Evolutionary conservation across 768 basidiomycete species (phyloP), one percentile per base, ranked within the genome.

Genomic region (Hygrophoropsis aurantiaca): DNA sequence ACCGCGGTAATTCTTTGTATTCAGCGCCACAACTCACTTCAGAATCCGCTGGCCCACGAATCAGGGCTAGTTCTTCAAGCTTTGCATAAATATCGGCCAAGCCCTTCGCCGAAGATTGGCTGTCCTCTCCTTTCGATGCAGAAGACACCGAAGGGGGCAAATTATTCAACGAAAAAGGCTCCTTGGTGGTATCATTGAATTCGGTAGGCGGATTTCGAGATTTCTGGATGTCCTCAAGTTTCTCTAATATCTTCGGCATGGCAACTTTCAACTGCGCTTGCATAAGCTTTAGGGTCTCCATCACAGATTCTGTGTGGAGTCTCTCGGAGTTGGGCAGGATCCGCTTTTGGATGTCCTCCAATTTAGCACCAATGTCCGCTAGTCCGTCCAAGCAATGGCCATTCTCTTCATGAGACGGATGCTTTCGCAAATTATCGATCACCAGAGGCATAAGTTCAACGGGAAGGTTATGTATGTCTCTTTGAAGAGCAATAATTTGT

Each of bases 271-370:
- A 54, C n/a, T 69, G 70, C 3, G 46, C 42, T 42, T 69, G 65
- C 34, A 80, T 60, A 13, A 65, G 73, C 23, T 70, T 72, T 32
- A 79, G 53, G 45, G 67, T 67, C 26, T 54, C 60, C 23, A 62
- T 44, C 5, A 74, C 55, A 5, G 48, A 50, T 15, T 62, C 53
- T 32, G 58, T 40, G 19, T 47, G 52, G 11, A 49, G 30, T 11
- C 45, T 25, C 36, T 49, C 48, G 16, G 49, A 48, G n/a, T 40
- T 46, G 15, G 42, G 39, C 13, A 39, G 36, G 5, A 50, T 33
- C 24, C 54, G 56, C 24, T 50, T 51, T 42, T 33, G 59, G 53
- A 60, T 26, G 37, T 37, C 57, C 21, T 56, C 56, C 16, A 66
- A 48, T 21, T 16, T 49, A 10, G 36, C 37, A 35, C 49, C 40